Conservation (phyloP, 2,329 filamentous ascomycete species). For the Verticillium nonalfalfae region DNA sequence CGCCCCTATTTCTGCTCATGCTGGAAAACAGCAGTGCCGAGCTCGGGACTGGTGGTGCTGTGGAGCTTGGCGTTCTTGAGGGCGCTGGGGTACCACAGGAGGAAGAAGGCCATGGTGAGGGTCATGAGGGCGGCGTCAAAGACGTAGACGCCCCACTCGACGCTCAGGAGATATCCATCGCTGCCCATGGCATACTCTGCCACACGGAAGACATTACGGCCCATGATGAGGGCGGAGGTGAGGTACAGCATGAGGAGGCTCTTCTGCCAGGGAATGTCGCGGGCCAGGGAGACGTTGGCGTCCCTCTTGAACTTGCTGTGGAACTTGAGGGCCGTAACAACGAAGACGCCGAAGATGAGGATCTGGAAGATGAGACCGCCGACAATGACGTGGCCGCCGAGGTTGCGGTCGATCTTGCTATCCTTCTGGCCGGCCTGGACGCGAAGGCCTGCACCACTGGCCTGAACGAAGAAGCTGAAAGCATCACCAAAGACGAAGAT, state of each 20-base stretch:
- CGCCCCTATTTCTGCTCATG: background rate
- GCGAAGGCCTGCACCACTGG: conserved; percentile 19
- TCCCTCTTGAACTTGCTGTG: conserved; percentile 23
- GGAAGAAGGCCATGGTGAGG: conserved; percentile 14
- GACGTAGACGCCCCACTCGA: conserved; percentile 35
- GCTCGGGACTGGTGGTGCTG: background rate
- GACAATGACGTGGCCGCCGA: conserved; percentile 41
- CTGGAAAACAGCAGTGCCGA: background rate
- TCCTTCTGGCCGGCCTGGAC: conserved; percentile 15
- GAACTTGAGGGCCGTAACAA: conserved; percentile 36
- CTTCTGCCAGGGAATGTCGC: conserved; percentile 19
- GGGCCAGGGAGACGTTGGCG: conserved; percentile 6
- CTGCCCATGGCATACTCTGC: conserved; percentile 39
- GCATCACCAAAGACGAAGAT: conserved; percentile 25
- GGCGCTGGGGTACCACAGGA: conserved; percentile 12
- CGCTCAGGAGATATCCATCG: conserved; percentile 28
- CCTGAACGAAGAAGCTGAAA: conserved; percentile 21
- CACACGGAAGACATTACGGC: conserved; percentile 37
- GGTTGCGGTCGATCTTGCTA: conserved; percentile 14
- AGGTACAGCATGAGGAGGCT: conserved; percentile 18
- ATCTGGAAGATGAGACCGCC: conserved; percentile 50
- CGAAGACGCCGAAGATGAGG: conserved; percentile 44
- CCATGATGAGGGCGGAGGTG: conserved; percentile 22
- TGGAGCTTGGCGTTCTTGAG: conserved; percentile 1
- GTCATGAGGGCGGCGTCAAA: conserved; percentile 36